These are phyloP conservation scores for Monascus purpureus DNA, from an alignment of 495 filamentous ascomycete genomes.

Conservation along the genomic window DNA sequence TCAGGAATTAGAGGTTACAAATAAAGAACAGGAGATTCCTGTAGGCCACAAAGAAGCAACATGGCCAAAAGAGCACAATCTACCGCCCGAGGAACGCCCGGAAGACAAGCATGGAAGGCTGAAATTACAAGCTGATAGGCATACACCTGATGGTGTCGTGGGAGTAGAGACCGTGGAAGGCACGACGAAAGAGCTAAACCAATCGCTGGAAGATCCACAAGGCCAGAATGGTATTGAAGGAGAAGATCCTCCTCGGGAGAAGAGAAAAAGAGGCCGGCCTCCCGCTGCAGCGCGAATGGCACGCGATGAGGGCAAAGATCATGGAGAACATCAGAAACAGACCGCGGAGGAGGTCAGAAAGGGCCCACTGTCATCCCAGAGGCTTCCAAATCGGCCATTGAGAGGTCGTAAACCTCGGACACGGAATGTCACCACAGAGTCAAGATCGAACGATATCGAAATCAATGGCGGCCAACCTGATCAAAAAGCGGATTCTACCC, in stretches of 20 bases:
- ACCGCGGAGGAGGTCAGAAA: background rate
- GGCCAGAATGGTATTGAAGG: conserved; percentile 2
- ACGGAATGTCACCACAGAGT: background rate
- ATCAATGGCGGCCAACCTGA: background rate
- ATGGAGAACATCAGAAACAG: background rate
- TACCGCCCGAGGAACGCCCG: background rate
- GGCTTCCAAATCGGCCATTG: background rate
- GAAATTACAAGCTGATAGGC: background rate
- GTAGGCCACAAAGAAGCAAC: background rate
- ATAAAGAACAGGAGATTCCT: background rate
- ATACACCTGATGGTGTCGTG: no score
- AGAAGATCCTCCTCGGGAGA: conserved; percentile 2
- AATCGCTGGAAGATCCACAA: conserved; percentile 3
- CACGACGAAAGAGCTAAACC: background rate
- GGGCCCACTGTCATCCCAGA: no score
- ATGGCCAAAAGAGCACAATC: background rate
- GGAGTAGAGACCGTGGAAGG: no score
- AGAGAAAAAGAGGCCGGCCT: conserved; percentile 9
- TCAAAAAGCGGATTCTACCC: background rate
- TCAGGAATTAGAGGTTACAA: background rate
- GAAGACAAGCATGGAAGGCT: background rate
- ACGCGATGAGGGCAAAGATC: background rate
- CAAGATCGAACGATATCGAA: background rate
- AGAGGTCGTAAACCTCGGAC: background rate
- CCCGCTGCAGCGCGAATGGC: background rate